Conservation (phyloP, 371 early-diverging fungal species). For the Mucor velutinosus region DNA sequence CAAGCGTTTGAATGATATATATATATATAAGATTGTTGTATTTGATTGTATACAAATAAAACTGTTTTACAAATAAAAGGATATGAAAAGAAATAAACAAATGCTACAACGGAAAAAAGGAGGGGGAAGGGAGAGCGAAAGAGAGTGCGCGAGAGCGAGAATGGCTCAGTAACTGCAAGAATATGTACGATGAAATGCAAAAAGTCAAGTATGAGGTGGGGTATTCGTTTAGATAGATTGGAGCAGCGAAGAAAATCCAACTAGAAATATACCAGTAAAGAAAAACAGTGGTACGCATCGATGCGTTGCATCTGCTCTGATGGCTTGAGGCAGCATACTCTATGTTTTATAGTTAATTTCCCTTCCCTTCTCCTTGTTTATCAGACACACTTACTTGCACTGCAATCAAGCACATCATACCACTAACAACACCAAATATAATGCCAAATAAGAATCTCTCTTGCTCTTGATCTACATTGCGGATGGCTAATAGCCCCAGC, state of each 20-base stretch:
- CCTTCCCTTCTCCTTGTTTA: slow-evolving; percentile 1
- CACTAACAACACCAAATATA: slow-evolving; percentile 60
- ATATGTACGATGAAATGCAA: slow-evolving; percentile 22
- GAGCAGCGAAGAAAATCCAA: slow-evolving; percentile 43
- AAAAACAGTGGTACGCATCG: slow-evolving; percentile 48
- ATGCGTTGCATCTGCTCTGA: slow-evolving; percentile 48
- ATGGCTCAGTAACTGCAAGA: slow-evolving; percentile 3
- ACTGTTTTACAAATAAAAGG: neutral
- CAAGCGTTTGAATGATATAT: neutral
- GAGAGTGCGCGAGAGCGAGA: neutral
- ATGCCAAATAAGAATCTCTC: slow-evolving; percentile 53
- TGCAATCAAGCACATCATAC: slow-evolving; percentile 72
- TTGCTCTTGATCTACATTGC: slow-evolving; percentile 39
- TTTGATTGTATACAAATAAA: neutral
- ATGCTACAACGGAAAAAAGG: too few relatives aligned
- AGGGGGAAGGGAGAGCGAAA: neutral
- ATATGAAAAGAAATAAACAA: neutral
- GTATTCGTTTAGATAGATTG: slow-evolving; percentile 19
- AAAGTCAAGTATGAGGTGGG: neutral
- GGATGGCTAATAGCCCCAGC: slow-evolving; percentile 53
- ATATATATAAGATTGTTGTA: neutral
- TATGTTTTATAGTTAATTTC: slow-evolving; percentile 1
- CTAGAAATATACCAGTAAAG: slow-evolving; percentile 55
- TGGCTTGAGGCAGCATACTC: slow-evolving; percentile 58
- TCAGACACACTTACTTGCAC: slow-evolving; percentile 29